A percentile compares a stretch with the other conserved stretches of the same genome.
Conservation (phyloP, 2,329 filamentous ascomycete species). For the Aureobasidium sp. region DNA sequence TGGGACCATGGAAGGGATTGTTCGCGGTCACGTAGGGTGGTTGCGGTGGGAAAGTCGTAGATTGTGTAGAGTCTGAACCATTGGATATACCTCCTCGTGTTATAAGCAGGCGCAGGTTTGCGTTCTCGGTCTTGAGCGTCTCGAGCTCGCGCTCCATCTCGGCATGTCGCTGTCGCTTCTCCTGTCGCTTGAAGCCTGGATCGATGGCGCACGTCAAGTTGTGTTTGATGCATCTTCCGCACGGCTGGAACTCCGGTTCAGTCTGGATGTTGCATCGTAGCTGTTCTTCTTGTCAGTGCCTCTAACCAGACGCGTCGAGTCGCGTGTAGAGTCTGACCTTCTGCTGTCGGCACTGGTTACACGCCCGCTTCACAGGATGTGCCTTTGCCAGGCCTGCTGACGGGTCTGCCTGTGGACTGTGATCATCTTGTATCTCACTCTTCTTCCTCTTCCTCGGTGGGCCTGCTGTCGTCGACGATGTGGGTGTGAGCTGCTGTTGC, state of each 20-base stretch:
- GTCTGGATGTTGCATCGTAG: conserved; percentile 77
- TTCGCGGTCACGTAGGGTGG: conserved; percentile 9
- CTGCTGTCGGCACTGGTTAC: conserved; percentile 78
- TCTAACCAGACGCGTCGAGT: background rate
- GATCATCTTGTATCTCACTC: conserved; percentile 13
- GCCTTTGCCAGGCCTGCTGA: conserved; percentile 26
- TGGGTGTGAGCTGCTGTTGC: background rate
- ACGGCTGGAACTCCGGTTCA: conserved; percentile 63
- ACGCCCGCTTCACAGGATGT: conserved; percentile 62
- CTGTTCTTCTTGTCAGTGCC: conserved; percentile 34
- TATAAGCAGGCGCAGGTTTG: conserved; percentile 10
- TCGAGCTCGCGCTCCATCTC: conserved; percentile 83
- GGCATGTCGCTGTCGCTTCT: conserved; percentile 73
- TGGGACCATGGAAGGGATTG: conserved; percentile 24
- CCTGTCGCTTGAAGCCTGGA: conserved; percentile 76
- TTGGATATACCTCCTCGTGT: conserved; percentile 9
- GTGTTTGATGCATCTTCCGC: conserved; percentile 68
- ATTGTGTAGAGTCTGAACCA: background rate
- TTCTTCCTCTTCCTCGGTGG: conserved; percentile 14
- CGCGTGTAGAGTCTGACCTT: conserved; percentile 47
- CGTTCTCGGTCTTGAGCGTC: conserved; percentile 30
- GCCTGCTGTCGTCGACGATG: conserved; percentile 7
- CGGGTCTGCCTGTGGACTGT: conserved; percentile 1
- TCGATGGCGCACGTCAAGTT: conserved; percentile 80
- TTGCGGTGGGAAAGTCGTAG: background rate